A percentile compares a stretch with the other conserved stretches of the same genome.
Conservation (phyloP, 805 yeast genomes). For the Deakozyma indianensis region DNA sequence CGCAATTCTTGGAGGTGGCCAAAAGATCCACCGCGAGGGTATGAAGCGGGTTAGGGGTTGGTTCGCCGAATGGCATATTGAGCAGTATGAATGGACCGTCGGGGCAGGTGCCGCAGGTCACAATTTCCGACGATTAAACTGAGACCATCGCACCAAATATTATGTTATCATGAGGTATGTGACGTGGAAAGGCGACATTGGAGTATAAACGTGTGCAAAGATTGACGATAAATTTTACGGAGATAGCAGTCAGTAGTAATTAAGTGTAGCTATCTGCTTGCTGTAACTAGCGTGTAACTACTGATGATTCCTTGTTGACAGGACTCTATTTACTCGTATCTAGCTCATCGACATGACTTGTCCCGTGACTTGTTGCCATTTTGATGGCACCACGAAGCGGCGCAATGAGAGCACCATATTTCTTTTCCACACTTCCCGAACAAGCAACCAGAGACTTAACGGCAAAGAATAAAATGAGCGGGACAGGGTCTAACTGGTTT, state of each 20-base stretch:
- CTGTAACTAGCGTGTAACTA: too few species aligned
- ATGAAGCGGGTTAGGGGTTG: conserved; percentile 20
- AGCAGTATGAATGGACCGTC: conserved; percentile 18
- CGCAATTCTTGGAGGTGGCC: conserved; percentile 24
- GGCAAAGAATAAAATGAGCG: not conserved
- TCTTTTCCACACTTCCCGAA: not conserved
- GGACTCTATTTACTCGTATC: too few species aligned
- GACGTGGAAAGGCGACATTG: too few species aligned
- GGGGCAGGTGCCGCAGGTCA: conserved; percentile 5
- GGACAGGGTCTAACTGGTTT: conserved; percentile 1
- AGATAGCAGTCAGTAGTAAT: too few species aligned
- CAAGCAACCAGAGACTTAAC: not conserved
- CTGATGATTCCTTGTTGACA: too few species aligned
- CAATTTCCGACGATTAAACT: not conserved
- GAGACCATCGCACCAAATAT: not conserved
- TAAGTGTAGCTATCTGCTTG: too few species aligned
- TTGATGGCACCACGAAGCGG: not conserved
- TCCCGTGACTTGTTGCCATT: not conserved
- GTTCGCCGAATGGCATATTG: conserved; percentile 25
- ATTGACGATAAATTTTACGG: too few species aligned
- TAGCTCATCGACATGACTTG: not conserved
- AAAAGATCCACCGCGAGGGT: conserved; percentile 21
- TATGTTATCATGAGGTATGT: not conserved
- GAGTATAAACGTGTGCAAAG: too few species aligned
- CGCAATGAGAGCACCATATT: not conserved